These are phyloP conservation scores for Termitomyces heimii DNA, from an alignment of 768 basidiomycete species.

Conservation along the genomic window DNA sequence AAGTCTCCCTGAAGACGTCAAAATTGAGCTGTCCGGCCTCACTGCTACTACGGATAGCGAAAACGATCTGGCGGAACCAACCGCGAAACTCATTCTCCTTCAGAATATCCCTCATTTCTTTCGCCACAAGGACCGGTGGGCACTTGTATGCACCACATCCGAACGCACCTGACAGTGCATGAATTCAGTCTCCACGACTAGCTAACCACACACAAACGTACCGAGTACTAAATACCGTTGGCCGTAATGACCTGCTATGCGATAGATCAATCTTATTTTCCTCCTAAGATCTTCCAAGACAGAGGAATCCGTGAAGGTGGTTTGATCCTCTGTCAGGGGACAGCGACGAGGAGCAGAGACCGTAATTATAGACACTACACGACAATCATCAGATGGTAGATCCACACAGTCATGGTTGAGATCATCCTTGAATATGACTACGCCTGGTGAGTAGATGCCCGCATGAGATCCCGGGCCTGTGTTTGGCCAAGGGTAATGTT, in stretches of 20 bases:
- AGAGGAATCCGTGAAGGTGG: conserved; percentile 16
- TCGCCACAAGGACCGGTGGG: conserved; percentile 33
- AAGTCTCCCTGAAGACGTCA: conserved; percentile 22
- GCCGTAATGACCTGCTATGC: conserved; percentile 34
- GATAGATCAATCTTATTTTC: conserved; percentile 37
- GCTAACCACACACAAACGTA: conserved; percentile 10
- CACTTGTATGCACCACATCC: conserved; percentile 39
- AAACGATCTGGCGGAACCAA: conserved; percentile 32
- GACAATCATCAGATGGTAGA: conserved; percentile 23
- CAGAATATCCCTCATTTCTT: conserved; percentile 35
- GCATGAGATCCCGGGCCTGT: conserved; percentile 31
- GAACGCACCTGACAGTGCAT: conserved; percentile 28
- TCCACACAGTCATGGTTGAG: conserved; percentile 35
- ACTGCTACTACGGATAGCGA: conserved; percentile 33
- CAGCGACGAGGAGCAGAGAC: conserved; percentile 35
- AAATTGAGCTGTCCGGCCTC: conserved; percentile 28
- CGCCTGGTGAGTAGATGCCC: conserved; percentile 37
- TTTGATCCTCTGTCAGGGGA: conserved; percentile 20
- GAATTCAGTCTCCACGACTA: not conserved
- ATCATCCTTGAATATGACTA: conserved; percentile 42
- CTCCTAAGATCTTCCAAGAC: conserved; percentile 30
- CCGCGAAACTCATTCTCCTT: conserved; percentile 36
- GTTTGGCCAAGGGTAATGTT: conserved; percentile 44
- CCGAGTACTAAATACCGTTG: conserved; percentile 33
- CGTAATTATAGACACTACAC: conserved; percentile 37